phyloP scores from a whole-genome alignment of 2,329 filamentous ascomycete species.

The Epicoccum nigrum region DNA sequence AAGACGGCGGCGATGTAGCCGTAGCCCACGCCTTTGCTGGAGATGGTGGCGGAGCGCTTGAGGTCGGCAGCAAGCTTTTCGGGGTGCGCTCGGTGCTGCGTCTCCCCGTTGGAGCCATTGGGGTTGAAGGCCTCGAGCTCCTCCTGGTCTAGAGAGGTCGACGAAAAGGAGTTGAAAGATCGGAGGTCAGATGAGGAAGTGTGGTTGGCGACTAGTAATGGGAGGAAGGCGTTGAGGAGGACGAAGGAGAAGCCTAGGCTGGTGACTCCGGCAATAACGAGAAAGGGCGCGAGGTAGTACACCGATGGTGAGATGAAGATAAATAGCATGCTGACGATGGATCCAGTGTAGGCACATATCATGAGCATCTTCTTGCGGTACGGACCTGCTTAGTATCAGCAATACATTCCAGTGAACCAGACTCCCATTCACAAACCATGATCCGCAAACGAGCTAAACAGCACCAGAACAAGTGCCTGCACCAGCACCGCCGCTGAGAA shows the following conservation, averaged over 20 bases:
- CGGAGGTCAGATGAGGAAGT: slow-evolving; percentile 50
- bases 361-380: slow-evolving; percentile 87
- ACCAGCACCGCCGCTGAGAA: slow-evolving; percentile 87
- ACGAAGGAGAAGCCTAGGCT: slow-evolving; percentile 95
- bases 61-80: slow-evolving; percentile 66
- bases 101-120: slow-evolving; percentile 27
- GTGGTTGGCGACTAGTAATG: slow-evolving; percentile 83
- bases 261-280: slow-evolving; percentile 86
- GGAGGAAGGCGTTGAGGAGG: slow-evolving; percentile 90
- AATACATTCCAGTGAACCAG: not conserved
- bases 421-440: slow-evolving; percentile 72
- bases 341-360: slow-evolving; percentile 78
- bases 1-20: slow-evolving; percentile 85
- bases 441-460: slow-evolving; percentile 90
- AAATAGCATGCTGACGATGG: slow-evolving; percentile 79
- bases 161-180: slow-evolving; percentile 14
- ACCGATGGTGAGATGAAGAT: slow-evolving; percentile 73
- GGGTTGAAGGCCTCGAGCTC: slow-evolving; percentile 34
- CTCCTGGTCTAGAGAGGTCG: slow-evolving; percentile 15
- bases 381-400: slow-evolving; percentile 38
- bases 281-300: slow-evolving; percentile 79
- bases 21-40: slow-evolving; percentile 85
- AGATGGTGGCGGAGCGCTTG: slow-evolving; percentile 81
- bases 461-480: slow-evolving; percentile 86
- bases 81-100: slow-evolving; percentile 10